Conservation (phyloP, 495 filamentous ascomycete genomes). For the Trichocladium uniseriatum region DNA sequence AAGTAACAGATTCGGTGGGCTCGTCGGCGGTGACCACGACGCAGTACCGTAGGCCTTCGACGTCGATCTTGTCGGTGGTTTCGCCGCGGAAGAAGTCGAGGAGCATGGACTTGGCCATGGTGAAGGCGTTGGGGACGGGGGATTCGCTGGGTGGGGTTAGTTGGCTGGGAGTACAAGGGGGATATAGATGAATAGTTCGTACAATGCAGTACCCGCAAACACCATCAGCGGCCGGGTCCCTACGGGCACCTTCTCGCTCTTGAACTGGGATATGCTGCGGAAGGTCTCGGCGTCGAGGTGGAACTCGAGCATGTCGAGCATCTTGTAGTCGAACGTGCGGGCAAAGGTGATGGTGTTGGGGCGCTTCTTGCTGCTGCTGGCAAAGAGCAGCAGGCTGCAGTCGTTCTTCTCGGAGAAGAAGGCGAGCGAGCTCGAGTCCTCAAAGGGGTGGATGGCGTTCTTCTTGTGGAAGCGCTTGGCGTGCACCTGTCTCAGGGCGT, state of each 20-base stretch:
- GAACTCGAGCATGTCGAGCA: conserved; percentile 90
- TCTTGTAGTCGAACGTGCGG: conserved; percentile 70
- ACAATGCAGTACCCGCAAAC: conserved; percentile 73
- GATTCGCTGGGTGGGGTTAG: conserved; percentile 44
- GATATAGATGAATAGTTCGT: not conserved
- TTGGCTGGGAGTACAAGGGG: not conserved
- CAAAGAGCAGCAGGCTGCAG: conserved; percentile 60
- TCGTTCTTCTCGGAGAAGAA: conserved; percentile 97
- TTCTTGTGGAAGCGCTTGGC: conserved; percentile 89
- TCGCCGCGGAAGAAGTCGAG: conserved; percentile 77
- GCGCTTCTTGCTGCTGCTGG: conserved; percentile 80
- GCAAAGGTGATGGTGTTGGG: conserved; percentile 80
- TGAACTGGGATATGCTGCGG: conserved; percentile 64
- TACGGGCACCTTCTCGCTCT: conserved; percentile 68
- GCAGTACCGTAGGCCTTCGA: conserved; percentile 86
- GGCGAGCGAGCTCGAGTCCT: conserved; percentile 73
- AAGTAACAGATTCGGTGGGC: conserved; percentile 26
- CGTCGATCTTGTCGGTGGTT: conserved; percentile 68
- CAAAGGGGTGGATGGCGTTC: conserved; percentile 84
- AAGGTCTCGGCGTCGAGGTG: conserved; percentile 60
- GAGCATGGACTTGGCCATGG: conserved; percentile 76
- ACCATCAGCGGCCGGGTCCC: conserved; percentile 80
- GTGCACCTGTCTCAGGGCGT: conserved; percentile 68
- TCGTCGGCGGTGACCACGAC: conserved; percentile 74
- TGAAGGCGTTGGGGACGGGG: conserved; percentile 61